Evolutionary conservation across 2,329 filamentous ascomycete genomes (phyloP), one percentile per base, ranked within the genome.

Genomic region (Mycosphaerella sp.): DNA sequence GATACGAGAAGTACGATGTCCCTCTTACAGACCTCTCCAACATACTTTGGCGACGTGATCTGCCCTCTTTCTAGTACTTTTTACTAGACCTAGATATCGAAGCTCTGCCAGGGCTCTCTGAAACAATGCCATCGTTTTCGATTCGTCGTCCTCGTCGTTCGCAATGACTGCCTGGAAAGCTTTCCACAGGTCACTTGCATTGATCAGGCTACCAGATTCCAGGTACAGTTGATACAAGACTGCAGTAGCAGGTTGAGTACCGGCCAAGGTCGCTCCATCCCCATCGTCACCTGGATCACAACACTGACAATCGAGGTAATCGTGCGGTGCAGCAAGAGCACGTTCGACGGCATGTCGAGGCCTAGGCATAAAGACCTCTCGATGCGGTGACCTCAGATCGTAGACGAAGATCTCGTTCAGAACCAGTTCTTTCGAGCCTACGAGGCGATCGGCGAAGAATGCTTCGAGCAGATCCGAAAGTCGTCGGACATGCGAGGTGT

Each of bases 41-140:
- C 77, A 73, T 32, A 89, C 76, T 74, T 96, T 97, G 35, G 88
- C 84, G 60, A 97, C 74, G 70, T 97, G 91, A 67, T 97, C 93
- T 18, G 84, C 81, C 75, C 95, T 95, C 75, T 90, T 95, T 71
- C 85, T 87, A 64, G 86, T 97, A 55, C 79, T 78, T 73, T 93
- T 96, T 55, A 97, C 79, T 70, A 96, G 85, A 6, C 93, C 93
- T 63, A 98, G 75, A 48, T 84, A 80, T 68, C 84, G 85, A 66
- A 98, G 70, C 69, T 98, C 93, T 0, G 91, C 88, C 56, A 97
- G 69, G 4, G 81, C 87, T 54, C 83, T 79, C 69, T 96, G 96
- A 70, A 97, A 98, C 52, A 87, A 72, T 37, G 89, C 82, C 70
- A 72, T 76, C 25, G 58, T 56, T 21, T 52, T 41, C 44, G 28